phyloP scores from a whole-genome alignment of 768 basidiomycete species.

The Trametopsis cervina region DNA sequence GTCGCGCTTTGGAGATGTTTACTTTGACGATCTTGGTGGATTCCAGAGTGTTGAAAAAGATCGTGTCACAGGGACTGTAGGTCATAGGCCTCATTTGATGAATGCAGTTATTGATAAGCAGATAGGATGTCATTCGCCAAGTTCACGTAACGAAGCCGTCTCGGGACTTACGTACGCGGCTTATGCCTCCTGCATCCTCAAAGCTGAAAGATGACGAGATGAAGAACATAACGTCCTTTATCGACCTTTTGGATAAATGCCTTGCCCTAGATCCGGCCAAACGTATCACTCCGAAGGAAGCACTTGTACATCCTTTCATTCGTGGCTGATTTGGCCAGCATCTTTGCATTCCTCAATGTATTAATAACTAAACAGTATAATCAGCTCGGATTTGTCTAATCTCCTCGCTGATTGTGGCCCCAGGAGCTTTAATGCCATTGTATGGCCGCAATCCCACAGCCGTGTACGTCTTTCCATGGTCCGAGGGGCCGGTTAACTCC shows the following conservation, averaged over 20 bases:
- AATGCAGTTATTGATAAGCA: constrained; percentile 15
- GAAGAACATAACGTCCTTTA: constrained; percentile 70
- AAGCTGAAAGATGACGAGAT: constrained; percentile 88
- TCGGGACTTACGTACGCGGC: constrained; percentile 71
- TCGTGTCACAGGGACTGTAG: constrained; percentile 73
- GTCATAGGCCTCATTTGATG: constrained; percentile 27
- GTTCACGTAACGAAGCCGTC: constrained; percentile 79
- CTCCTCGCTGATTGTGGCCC: too few relatives aligned
- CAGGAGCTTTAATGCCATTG: too few relatives aligned
- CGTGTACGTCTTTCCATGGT: too few relatives aligned
- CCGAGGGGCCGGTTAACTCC: too few relatives aligned
- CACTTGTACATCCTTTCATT: constrained; percentile 82
- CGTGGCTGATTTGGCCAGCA: too few relatives aligned
- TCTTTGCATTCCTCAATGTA: too few relatives aligned
- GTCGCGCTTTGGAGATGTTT: constrained; percentile 84
- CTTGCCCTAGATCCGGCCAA: constrained; percentile 80
- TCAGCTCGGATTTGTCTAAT: too few relatives aligned
- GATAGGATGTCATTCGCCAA: constrained; percentile 75
- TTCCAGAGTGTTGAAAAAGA: constrained; percentile 83
- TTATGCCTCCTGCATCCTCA: constrained; percentile 72
- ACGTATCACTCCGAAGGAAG: constrained; percentile 86
- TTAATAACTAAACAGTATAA: too few relatives aligned
- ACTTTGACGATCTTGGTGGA: constrained; percentile 89
- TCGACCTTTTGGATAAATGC: constrained; percentile 91
- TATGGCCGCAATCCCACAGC: too few relatives aligned